Base-by-base conservation (phyloP, 169 alveolate genomes). In the Babesia ovata region DNA sequence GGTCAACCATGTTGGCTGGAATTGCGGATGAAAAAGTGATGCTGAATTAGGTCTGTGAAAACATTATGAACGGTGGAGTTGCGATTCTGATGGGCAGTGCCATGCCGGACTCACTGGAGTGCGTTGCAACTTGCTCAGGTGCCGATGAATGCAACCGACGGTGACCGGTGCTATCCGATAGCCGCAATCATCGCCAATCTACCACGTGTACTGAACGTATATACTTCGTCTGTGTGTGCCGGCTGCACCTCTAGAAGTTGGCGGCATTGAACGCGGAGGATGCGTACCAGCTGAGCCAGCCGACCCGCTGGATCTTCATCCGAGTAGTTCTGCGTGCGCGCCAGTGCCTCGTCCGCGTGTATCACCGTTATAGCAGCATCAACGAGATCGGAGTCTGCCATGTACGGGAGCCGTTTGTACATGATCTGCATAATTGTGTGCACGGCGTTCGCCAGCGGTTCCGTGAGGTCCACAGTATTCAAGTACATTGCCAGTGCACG, bases 271-370 rank as follows among this genome's bases (percentile, higher is more conserved):
- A 14, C 45, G 26, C 39, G 42, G 24, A 67, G 45, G 22, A 67
- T 67, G 39, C 22, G 61, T 53, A 54, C 59, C 65, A 67, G 16
- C 26, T 67, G 76, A 7, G 65, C 33, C 66, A 52, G 21, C 67
- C 39, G 48, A 44, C 57, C 65, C 76, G 2, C 19, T 29, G 76
- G 76, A 67, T 67, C 76, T 67, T 67, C 76, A 21, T 29, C 65
- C 1, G 50, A 19, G 14, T 16, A 26, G 0, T 33, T 14, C 16
- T 54, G 56, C 24, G 57, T 29, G 53, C 11, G 28, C 39, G 4
- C 26, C 54, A 53, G 33, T 0, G 65, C 66, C 42, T 0, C 29
- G 13, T 14, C 0, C 8, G 24, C 29, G n/a, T 67, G 59, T 0
- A 8, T 9, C 0, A 67, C 19, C 19, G 54, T 17, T 29, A 28